These are phyloP conservation scores for Kalanchoe fedtschenkoi DNA, from an alignment of 164 flowering plant species.

Conservation along the genomic window DNA sequence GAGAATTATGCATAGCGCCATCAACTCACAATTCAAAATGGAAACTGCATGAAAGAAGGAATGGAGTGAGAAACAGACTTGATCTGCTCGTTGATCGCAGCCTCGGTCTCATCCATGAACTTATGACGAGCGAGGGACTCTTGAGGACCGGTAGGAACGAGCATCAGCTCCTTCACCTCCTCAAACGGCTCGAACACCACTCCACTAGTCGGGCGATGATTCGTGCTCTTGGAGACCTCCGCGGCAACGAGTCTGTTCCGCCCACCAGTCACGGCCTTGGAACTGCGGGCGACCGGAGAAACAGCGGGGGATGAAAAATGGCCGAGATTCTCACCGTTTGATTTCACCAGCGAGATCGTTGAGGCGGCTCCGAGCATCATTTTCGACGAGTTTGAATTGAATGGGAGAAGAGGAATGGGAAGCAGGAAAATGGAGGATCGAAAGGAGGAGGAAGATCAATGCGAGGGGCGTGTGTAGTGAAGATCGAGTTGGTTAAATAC, in stretches of 20 bases:
- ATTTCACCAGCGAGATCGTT: conserved; percentile 21
- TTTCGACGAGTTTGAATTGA: conserved; percentile 11
- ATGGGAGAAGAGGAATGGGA: background rate
- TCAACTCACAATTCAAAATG: background rate
- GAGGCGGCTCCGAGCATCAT: conserved; percentile 43
- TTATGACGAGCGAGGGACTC: conserved; percentile 77
- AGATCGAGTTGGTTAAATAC: conserved; percentile 7
- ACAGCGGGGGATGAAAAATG: conserved; percentile 16
- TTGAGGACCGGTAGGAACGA: conserved; percentile 51
- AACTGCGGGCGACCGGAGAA: background rate
- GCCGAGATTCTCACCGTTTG: conserved; percentile 13
- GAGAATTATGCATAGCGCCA: too few relatives aligned
- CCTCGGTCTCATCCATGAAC: conserved; percentile 42
- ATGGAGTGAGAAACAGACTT: conserved; percentile 33
- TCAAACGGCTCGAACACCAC: conserved; percentile 90
- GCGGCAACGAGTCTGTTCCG: background rate
- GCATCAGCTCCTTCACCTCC: conserved; percentile 70
- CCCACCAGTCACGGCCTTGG: background rate
- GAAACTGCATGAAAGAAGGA: background rate
- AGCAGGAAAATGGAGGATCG: background rate
- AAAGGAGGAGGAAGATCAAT: background rate
- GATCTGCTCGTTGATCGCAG: conserved; percentile 87
- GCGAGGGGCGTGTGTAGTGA: conserved; percentile 9
- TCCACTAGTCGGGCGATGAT: conserved; percentile 43
- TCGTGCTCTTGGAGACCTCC: conserved; percentile 21